Conservation (phyloP, 192 early-diverging fungal genomes). For the Thamnidium elegans region DNA sequence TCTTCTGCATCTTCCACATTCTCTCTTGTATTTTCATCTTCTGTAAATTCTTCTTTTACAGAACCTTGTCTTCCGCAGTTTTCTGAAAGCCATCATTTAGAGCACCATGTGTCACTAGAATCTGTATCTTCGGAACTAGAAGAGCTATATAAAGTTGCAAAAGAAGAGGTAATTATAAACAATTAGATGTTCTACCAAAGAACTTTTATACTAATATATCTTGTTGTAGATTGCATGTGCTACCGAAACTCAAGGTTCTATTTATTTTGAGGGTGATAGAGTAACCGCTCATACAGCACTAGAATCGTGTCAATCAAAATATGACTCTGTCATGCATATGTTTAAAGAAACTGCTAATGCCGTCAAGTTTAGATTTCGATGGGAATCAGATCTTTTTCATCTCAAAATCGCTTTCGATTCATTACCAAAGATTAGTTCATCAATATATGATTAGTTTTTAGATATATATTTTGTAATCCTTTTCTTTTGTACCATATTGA, state of each 20-base stretch:
- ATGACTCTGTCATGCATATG: slow-evolving; percentile 1
- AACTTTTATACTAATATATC: no score
- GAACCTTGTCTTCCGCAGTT: neutral
- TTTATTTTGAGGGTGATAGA: slow-evolving; percentile 23
- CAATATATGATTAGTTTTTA: no score
- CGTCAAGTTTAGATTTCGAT: neutral
- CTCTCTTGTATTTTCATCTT: neutral
- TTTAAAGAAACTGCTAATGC: slow-evolving; percentile 1
- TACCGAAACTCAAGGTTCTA: slow-evolving; percentile 23
- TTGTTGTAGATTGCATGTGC: slow-evolving; percentile 22
- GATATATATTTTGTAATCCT: no score
- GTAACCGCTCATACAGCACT: slow-evolving; percentile 17
- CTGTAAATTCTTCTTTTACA: neutral
- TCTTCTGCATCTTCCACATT: slow-evolving; percentile 16
- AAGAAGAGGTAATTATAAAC: slow-evolving; percentile 16
- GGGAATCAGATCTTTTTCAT: slow-evolving; percentile 4
- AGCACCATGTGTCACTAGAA: neutral
- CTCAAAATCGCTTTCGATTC: neutral
- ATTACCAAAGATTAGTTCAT: neutral
- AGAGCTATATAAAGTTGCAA: slow-evolving; percentile 1
- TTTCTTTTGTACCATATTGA: no score
- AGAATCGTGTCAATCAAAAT: slow-evolving; percentile 6
- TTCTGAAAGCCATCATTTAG: slow-evolving; percentile 1
- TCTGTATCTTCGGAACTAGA: slow-evolving; percentile 5
- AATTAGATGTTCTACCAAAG: neutral